A percentile compares a stretch with the other conserved stretches of the same genome.
Conservation (phyloP, 73 alveolate genomes). For the Symbiodinium natans region DNA sequence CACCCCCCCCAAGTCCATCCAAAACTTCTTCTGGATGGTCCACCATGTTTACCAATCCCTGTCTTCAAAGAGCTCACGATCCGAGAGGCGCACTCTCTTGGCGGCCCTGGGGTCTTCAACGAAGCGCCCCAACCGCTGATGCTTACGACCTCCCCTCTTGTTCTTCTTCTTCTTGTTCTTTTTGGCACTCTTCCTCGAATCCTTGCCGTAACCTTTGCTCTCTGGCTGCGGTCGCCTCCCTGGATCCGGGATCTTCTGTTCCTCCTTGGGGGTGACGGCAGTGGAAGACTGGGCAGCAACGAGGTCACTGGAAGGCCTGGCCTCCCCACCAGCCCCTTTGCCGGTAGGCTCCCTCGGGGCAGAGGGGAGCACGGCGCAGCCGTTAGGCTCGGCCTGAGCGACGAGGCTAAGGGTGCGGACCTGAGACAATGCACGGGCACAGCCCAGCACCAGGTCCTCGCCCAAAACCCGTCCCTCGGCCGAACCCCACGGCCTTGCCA, state of each 20-base stretch:
- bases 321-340: too few species aligned
- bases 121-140: not conserved
- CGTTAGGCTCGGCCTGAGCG: too few species aligned
- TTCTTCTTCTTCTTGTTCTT: not conserved
- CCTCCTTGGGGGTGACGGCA: not conserved
- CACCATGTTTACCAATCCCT: too few species aligned
- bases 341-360: too few species aligned
- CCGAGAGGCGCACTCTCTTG: too few species aligned
- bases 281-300: not conserved
- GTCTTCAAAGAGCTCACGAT: too few species aligned
- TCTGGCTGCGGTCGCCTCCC: not conserved
- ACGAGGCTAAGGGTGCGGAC: not conserved
- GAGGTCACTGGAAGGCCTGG: too few species aligned
- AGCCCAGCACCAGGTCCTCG: not conserved
- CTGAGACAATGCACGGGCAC: not conserved
- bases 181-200: not conserved
- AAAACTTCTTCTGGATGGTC: too few species aligned
- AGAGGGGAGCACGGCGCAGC: too few species aligned
- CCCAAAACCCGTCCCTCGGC: not conserved
- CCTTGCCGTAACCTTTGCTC: not conserved
- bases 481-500: not conserved
- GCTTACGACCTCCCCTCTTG: not conserved
- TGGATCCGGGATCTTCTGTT: not conserved
- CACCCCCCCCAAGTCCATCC: too few species aligned
- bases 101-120: too few species aligned